These are phyloP conservation scores for Paramecium bursaria DNA, from an alignment of 73 alveolate species.

Conservation along the genomic window DNA sequence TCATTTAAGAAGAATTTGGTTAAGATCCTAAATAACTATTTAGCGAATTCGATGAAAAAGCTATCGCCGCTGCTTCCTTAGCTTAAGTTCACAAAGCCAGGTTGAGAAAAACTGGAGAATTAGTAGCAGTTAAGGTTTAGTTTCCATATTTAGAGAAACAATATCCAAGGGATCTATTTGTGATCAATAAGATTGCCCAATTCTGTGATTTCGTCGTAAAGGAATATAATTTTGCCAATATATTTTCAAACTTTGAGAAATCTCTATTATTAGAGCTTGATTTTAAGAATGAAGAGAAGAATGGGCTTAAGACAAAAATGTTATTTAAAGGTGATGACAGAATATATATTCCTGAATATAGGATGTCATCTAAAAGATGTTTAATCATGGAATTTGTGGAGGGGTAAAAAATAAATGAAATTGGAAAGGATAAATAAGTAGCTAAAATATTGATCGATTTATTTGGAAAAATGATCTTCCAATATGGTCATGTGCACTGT, in stretches of 20 bases:
- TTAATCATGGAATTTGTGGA: constrained; percentile 82
- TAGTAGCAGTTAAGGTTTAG: constrained; percentile 83
- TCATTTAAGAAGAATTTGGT: constrained; percentile 23
- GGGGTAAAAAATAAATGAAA: constrained; percentile 77
- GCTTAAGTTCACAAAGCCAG: constrained; percentile 87
- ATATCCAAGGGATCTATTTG: constrained; percentile 76
- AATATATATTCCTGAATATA: constrained; percentile 75
- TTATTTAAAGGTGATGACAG: constrained; percentile 67
- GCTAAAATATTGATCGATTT: constrained; percentile 78
- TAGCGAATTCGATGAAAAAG: constrained; percentile 74
- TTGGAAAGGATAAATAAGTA: constrained; percentile 68
- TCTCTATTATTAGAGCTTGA: constrained; percentile 75
- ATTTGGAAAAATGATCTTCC: constrained; percentile 81
- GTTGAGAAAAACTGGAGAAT: constrained; percentile 70
- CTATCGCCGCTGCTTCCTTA: constrained; percentile 87
- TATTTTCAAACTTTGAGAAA: constrained; percentile 62
- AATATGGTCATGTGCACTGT: constrained; percentile 81
- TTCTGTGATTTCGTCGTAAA: constrained; percentile 66
- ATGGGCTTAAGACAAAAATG: constrained; percentile 76
- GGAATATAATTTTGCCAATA: constrained; percentile 20
- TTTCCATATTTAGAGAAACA: constrained; percentile 76
- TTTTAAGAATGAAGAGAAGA: constrained; percentile 72
- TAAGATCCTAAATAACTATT: constrained; percentile 70
- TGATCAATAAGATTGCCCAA: constrained; percentile 73
- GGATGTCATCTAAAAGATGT: constrained; percentile 73